Conservation (phyloP, 2,329 filamentous ascomycete species). For the Massarina eburnea region DNA sequence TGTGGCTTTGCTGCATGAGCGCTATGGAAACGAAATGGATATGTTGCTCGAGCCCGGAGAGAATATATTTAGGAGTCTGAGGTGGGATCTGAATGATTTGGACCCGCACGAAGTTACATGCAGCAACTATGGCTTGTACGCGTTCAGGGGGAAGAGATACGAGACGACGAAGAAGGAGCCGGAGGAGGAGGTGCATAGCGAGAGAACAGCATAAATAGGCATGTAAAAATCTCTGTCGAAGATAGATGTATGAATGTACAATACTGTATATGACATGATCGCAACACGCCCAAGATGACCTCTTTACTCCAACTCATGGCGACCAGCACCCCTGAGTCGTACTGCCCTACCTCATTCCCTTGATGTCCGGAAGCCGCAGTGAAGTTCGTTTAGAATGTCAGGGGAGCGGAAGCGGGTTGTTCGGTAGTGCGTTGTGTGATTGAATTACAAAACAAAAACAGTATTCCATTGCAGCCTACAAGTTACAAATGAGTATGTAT, state of each 20-base stretch:
- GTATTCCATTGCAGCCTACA: too few relatives aligned
- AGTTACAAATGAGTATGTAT: too few relatives aligned
- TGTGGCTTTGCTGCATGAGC: constrained; percentile 84
- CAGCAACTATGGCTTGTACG: constrained; percentile 97
- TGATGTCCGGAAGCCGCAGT: too few relatives aligned
- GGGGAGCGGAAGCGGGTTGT: too few relatives aligned
- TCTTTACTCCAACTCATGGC: too few relatives aligned
- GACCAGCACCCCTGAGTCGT: too few relatives aligned
- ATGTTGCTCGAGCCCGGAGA: constrained; percentile 88
- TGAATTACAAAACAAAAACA: too few relatives aligned
- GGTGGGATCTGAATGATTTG: constrained; percentile 96
- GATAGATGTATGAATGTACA: background rate
- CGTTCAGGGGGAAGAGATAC: constrained; percentile 95
- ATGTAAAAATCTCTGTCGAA: background rate
- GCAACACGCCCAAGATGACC: too few relatives aligned
- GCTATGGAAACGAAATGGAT: constrained; percentile 87
- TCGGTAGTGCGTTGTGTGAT: too few relatives aligned
- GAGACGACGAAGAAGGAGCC: constrained; percentile 62
- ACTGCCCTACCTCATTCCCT: too few relatives aligned
- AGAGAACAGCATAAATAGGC: constrained; percentile 28
- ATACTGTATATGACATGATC: background rate
- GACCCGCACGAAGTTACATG: constrained; percentile 93
- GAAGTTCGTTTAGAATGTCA: too few relatives aligned
- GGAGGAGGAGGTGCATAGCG: constrained; percentile 36
- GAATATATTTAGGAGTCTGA: constrained; percentile 88